Conservation (phyloP, 257 asterid genomes). For the Ilex asprella region DNA sequence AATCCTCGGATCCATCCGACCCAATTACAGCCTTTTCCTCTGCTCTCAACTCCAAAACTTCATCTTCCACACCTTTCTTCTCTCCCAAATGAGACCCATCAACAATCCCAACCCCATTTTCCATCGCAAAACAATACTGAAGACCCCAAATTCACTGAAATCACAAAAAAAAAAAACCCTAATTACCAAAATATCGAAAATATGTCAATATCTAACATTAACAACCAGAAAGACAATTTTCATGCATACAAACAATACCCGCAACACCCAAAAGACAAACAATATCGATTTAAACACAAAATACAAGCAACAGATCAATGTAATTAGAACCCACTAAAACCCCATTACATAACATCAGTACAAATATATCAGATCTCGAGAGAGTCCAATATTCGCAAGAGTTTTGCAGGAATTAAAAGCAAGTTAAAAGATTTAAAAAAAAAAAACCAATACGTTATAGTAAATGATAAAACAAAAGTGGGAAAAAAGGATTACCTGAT, state of each 20-base stretch:
- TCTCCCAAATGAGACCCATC: slow-evolving; percentile 35
- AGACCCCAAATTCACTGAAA: slow-evolving; percentile 33
- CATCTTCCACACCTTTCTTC: slow-evolving; percentile 26
- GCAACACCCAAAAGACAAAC: too few relatives aligned
- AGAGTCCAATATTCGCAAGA: slow-evolving; percentile 5
- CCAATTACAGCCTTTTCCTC: slow-evolving; percentile 24
- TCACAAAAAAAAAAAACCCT: neutral
- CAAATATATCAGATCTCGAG: slow-evolving; percentile 9
- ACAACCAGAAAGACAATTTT: neutral
- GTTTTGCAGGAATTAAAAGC: slow-evolving; percentile 22
- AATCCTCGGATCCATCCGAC: slow-evolving; percentile 30
- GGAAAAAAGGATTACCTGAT: slow-evolving; percentile 30
- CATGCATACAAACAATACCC: too few relatives aligned
- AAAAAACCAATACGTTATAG: neutral
- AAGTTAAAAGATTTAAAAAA: neutral
- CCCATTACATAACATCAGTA: neutral
- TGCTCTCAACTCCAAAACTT: slow-evolving; percentile 15
- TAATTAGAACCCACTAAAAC: neutral
- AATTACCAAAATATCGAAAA: neutral
- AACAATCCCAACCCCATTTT: slow-evolving; percentile 40
- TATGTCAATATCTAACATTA: neutral
- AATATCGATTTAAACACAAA: neutral
- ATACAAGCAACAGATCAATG: neutral
- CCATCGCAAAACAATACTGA: slow-evolving; percentile 47
- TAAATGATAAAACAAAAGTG: neutral